Percentiles rank a stretch among this genome's conserved stretches.
Evolutionary conservation across 2,329 filamentous ascomycete genomes (phyloP).

Genomic region (Sporothrix pallida): DNA sequence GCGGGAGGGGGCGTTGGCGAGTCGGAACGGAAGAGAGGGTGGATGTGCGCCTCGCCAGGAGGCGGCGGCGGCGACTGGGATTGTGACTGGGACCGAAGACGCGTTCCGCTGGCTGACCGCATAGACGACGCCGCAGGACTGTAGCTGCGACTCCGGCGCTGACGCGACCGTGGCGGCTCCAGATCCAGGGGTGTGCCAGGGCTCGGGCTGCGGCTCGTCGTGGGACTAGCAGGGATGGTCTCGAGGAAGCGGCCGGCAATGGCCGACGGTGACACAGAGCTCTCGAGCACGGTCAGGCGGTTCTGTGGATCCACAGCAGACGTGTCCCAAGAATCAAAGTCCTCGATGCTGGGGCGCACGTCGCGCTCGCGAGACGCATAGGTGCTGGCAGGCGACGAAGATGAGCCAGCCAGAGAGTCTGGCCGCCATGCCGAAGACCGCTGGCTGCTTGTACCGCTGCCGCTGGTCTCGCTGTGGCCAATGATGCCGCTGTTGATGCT

Average conservation of each 20-base stretch:
- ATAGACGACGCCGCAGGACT: conserved; percentile 50
- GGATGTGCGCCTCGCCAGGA: conserved; percentile 70
- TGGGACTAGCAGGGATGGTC: conserved; percentile 71
- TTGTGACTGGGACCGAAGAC: conserved; percentile 40
- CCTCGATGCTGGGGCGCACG: conserved; percentile 52
- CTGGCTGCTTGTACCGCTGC: conserved; percentile 36
- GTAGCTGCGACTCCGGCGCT: conserved; percentile 57
- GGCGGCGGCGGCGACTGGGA: conserved; percentile 41
- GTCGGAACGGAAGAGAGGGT: conserved; percentile 77
- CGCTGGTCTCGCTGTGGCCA: conserved; percentile 41
- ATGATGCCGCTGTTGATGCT: conserved; percentile 39
- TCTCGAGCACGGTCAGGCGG: conserved; percentile 62
- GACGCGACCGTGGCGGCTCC: conserved; percentile 53
- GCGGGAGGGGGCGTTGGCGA: conserved; percentile 70
- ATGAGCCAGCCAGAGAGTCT: conserved; percentile 50
- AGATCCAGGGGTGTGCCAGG: conserved; percentile 66
- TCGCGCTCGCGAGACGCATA: conserved; percentile 40
- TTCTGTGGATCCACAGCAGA: conserved; percentile 68
- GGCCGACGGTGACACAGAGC: conserved; percentile 49
- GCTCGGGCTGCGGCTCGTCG: conserved; percentile 68
- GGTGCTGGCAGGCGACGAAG: conserved; percentile 46
- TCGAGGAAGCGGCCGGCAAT: conserved; percentile 62
- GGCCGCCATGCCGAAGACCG: conserved; percentile 48
- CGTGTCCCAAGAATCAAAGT: conserved; percentile 79
- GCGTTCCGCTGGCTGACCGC: conserved; percentile 36